Evolutionary conservation across 1,139 yeast species (phyloP), one percentile per base, ranked within the genome.

Genomic region (Blastobotrys niveus): DNA sequence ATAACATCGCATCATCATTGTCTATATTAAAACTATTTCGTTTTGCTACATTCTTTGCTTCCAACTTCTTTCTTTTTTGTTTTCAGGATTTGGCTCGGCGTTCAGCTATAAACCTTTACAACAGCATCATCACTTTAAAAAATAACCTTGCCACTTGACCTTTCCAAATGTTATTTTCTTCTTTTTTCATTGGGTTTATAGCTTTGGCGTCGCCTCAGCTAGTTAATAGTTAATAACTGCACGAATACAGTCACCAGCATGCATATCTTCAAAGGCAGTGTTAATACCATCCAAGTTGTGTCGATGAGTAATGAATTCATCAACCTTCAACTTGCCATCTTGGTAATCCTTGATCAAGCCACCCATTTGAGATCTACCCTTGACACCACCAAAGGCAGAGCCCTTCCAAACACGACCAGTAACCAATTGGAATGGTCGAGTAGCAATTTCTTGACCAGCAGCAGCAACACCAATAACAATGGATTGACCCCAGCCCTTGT

Each of bases 401-500:
- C 98, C 98, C 67, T 79, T 85, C 96, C 98, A 91, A 43, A 85
- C 95, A 71, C 98, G 82, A 59, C 98, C 98, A 38, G 98, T 91
- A 55, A 93, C 97, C 67, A 91, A 79, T 73, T 91, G 97, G 87
- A 91, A 91, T 51, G 98, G 98, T 70, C 97, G 81, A 45, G 97
- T 91, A 45, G 95, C 71, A 55, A 93, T 89, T 70, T 91, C 97
- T 68, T 88, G 77, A 57, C 98, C 98, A 40, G 97, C 95, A 56
- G 96, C 95, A 38, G 98, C 98, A 57, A 93, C 98, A 64, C 98
- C 98, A 63, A 91, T 91, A 60, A 91, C 74, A 58, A 91, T 75
- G 21, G 96, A 87, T 60, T 82, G 79, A 67, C 98, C 98, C 97
- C 98, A 93, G 54, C 98, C 98, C 72, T 89, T 89, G 74, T 91